Conservation (phyloP, 108 stramenopile genomes). For the Seminavis robusta region DNA sequence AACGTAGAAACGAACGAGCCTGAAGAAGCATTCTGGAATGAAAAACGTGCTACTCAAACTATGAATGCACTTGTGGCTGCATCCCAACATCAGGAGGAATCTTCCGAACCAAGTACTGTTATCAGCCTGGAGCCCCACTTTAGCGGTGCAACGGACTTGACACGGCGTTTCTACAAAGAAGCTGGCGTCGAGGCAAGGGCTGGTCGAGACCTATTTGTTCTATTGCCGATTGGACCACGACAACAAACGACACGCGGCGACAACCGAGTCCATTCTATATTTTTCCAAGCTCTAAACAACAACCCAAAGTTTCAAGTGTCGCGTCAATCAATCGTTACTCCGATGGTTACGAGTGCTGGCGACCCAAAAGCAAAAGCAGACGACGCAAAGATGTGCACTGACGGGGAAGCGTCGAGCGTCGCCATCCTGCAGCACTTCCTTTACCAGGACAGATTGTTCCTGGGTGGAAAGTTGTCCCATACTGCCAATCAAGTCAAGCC, state of each 20-base stretch:
- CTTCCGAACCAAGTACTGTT: background rate
- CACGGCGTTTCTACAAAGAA: too few relatives aligned
- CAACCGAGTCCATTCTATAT: slow-evolving; percentile 2
- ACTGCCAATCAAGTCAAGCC: too few relatives aligned
- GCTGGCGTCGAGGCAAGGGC: too few relatives aligned
- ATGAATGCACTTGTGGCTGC: slow-evolving; percentile 4
- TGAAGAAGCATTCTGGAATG: slow-evolving; percentile 6
- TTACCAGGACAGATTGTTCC: slow-evolving; percentile 52
- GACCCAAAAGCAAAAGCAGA: background rate
- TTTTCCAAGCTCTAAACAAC: slow-evolving; percentile 10
- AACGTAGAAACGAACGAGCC: background rate
- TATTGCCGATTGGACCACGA: background rate
- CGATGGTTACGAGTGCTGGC: background rate
- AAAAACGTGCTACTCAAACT: slow-evolving; percentile 1
- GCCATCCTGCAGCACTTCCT: slow-evolving; percentile 59
- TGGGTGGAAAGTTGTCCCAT: too few relatives aligned
- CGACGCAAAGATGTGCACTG: slow-evolving; percentile 1
- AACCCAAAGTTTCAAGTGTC: background rate
- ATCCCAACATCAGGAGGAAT: slow-evolving; percentile 3
- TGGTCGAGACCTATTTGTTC: background rate
- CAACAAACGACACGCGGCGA: background rate
- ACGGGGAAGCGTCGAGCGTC: slow-evolving; percentile 53
- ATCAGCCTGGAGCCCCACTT: background rate
- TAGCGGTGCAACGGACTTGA: background rate
- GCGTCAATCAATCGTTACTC: background rate